Evolutionary conservation across 768 basidiomycete species (phyloP).

Genomic region (Serendipita sp.): DNA sequence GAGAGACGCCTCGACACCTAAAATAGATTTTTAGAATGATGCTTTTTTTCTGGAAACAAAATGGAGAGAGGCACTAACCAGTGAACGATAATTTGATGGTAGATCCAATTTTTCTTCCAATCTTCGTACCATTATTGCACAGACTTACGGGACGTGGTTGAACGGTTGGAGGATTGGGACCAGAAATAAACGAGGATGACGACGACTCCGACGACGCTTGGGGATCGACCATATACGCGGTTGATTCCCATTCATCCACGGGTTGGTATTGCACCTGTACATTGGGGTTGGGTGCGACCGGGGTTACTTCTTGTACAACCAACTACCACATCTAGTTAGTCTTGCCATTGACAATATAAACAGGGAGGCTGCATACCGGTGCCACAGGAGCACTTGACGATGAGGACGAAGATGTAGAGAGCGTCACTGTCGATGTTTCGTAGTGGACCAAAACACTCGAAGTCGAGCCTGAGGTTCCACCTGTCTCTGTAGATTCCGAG

Average conservation of each 20-base stretch:
- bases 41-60: not conserved
- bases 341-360: not conserved
- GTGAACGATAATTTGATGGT: not conserved
- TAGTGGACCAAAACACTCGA: too few species aligned
- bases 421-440: too few species aligned
- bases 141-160: not conserved
- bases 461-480: too few species aligned
- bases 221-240: not conserved
- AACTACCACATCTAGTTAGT: not conserved
- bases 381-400: not conserved
- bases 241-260: not conserved
- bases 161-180: not conserved
- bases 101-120: not conserved
- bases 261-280: not conserved
- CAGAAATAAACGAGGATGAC: not conserved
- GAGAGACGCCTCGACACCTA: not conserved
- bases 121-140: conserved; percentile 1
- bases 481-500: too few species aligned
- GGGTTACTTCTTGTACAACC: not conserved
- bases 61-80: not conserved
- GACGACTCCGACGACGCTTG: not conserved
- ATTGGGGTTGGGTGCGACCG: not conserved
- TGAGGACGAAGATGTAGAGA: too few species aligned
- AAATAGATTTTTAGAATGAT: not conserved
- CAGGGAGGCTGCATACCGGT: not conserved